Conservation (phyloP, 441 rosid species). For the Mallotus repandus region DNA sequence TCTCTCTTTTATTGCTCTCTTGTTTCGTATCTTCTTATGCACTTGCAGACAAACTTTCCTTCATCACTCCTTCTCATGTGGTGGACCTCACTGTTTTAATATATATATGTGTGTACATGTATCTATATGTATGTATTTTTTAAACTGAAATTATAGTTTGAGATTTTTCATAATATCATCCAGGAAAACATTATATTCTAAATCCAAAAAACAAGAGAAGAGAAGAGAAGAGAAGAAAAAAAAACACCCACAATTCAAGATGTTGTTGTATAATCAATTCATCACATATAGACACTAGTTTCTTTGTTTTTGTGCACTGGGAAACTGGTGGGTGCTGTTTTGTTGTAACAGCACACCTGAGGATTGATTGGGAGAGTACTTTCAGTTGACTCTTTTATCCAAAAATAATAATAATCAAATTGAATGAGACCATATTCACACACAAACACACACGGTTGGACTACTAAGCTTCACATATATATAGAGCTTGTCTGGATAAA, state of each 20-base stretch:
- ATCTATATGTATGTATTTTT: not conserved
- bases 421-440: not conserved
- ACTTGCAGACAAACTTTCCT: conserved; percentile 41
- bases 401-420: not conserved
- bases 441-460: not conserved
- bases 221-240: not conserved
- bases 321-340: not conserved
- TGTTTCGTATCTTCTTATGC: conserved; percentile 41
- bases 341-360: conserved; percentile 18
- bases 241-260: not conserved
- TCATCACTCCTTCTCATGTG: conserved; percentile 32
- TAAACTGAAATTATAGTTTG: not conserved
- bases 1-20: conserved; percentile 33
- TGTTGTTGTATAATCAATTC: not conserved
- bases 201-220: not conserved
- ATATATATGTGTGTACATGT: not conserved
- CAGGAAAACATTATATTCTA: not conserved
- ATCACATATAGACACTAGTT: not conserved
- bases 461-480: not conserved
- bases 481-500: not conserved
- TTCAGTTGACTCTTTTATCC: not conserved
- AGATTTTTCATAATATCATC: not conserved
- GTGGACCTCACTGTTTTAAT: conserved; percentile 27
- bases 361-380: conserved; percentile 17
- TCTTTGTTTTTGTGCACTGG: not conserved